Base-by-base conservation (phyloP, 139 green algal genomes). In the Micractinium sp. region DNA sequence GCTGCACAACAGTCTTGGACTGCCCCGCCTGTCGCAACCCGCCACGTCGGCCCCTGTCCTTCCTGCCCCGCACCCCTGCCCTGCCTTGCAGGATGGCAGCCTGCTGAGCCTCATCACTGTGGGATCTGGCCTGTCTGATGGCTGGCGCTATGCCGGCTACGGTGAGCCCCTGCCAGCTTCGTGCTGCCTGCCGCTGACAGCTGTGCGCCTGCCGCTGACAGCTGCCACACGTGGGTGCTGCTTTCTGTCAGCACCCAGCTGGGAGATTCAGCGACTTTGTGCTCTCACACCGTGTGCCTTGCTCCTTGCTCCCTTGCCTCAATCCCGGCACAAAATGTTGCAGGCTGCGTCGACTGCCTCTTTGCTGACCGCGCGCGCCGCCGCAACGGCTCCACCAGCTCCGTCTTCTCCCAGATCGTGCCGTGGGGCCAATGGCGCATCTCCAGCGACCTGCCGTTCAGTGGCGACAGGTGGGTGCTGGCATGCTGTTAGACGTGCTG, bases 381-480 rank as follows among this genome's bases (percentile, higher is more conserved):
- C 13, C 90, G 92, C 38, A 67, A 76, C 67, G 79, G 60, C 23
- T 88, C 87, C 20, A 29, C 31, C 33, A 38, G 66, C 56, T 88
- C 69, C 25, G 38, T 94, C 1, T 92, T 77, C 9, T 87, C 89
- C 25, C 29, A 38, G 0, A 61, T 95, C 5, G 69, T 74, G 0
- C 88, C 93, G 0, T 95, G 93, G 93, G 88, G 73, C 25, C 85
- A 88, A 27, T 36, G 92, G 0, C 33, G 91, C 0, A 22, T 95
- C 0, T 89, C 89, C 15, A 78, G 47, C 22, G 81, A 90, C 67
- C 77, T 56, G 15, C 74, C 88, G 5, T 93, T 91, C 85, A 41
- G 56, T 3, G 77, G 75, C 0, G 78, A 56, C 85, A 89, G 78
- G 87, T 92, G 61, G 0, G 69, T 77, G 63, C n/a, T 22, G 61